Evolutionary conservation across 2,329 filamentous ascomycete genomes (phyloP).

Genomic region (Mycocentrospora acerina): DNA sequence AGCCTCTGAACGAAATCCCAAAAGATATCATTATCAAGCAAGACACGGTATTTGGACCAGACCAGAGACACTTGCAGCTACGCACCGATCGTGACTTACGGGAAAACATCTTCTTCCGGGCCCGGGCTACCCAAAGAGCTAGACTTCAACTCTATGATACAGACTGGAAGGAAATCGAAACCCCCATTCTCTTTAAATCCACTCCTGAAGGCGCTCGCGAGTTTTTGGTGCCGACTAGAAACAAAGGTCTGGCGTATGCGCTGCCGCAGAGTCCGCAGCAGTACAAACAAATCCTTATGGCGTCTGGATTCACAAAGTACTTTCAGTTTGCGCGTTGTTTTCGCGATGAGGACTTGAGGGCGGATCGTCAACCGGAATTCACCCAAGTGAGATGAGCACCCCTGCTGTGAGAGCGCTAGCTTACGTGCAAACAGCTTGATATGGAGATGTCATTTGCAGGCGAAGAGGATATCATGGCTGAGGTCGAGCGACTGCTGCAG

Average conservation of each 20-base stretch:
- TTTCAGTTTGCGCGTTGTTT: constrained; percentile 95
- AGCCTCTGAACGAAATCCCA: constrained; percentile 71
- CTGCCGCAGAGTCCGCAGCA: constrained; percentile 96
- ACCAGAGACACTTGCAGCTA: constrained; percentile 80
- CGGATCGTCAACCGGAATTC: constrained; percentile 94
- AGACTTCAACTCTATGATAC: constrained; percentile 55
- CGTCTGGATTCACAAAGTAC: constrained; percentile 77
- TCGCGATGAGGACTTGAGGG: constrained; percentile 87
- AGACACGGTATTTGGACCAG: constrained; percentile 71
- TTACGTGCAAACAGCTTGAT: constrained; percentile 64
- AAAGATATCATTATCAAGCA: constrained; percentile 74
- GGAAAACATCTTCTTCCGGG: constrained; percentile 70
- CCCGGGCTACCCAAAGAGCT: constrained; percentile 57
- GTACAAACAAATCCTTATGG: constrained; percentile 98
- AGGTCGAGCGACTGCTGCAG: constrained; percentile 56
- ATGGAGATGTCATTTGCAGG: constrained; percentile 87
- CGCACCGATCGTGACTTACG: constrained; percentile 70
- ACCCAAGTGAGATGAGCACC: constrained; percentile 66
- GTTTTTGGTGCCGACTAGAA: constrained; percentile 86
- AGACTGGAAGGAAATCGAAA: constrained; percentile 80
- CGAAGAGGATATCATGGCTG: constrained; percentile 68
- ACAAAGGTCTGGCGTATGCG: constrained; percentile 77
- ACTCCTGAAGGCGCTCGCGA: constrained; percentile 94
- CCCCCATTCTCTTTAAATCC: constrained; percentile 93
- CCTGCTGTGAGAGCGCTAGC: neutral